phyloP scores from a whole-genome alignment of 441 rosid species.

The Capsella rubella region DNA sequence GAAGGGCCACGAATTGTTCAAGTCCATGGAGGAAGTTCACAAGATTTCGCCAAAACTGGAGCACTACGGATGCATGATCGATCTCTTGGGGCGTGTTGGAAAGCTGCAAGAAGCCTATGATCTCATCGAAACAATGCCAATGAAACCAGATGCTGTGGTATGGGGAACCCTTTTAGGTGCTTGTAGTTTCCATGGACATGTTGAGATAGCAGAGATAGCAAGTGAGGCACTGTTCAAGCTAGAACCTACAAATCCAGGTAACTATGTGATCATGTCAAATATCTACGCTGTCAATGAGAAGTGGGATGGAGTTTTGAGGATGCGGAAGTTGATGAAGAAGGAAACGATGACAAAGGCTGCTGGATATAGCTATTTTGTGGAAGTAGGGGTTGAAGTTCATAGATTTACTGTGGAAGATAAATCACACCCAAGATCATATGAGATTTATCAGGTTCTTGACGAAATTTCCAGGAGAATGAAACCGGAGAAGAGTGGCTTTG shows the following conservation, averaged over 20 bases:
- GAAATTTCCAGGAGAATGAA: constrained; percentile 53
- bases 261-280: constrained; percentile 52
- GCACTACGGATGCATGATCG: constrained; percentile 90
- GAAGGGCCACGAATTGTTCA: constrained; percentile 59
- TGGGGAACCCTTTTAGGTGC: constrained; percentile 78
- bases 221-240: constrained; percentile 58
- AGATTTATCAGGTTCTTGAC: constrained; percentile 57
- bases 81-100: constrained; percentile 87
- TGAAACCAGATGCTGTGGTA: constrained; percentile 76
- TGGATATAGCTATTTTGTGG: constrained; percentile 68
- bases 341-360: constrained; percentile 69
- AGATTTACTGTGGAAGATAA: constrained; percentile 74
- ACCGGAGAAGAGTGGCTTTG: constrained; percentile 34
- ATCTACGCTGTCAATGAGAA: constrained; percentile 46
- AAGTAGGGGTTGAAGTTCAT: constrained; percentile 64
- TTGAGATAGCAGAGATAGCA: constrained; percentile 75
- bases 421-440: constrained; percentile 58
- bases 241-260: constrained; percentile 67
- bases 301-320: constrained; percentile 74
- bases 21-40: constrained; percentile 57
- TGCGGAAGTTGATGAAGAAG: constrained; percentile 76
- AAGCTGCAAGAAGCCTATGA: constrained; percentile 66
- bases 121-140: constrained; percentile 70
- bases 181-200: constrained; percentile 69
- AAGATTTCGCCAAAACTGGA: constrained; percentile 65